These are phyloP conservation scores for Alternaria ethzedia DNA, from an alignment of 2,329 filamentous ascomycete species.

Conservation along the genomic window DNA sequence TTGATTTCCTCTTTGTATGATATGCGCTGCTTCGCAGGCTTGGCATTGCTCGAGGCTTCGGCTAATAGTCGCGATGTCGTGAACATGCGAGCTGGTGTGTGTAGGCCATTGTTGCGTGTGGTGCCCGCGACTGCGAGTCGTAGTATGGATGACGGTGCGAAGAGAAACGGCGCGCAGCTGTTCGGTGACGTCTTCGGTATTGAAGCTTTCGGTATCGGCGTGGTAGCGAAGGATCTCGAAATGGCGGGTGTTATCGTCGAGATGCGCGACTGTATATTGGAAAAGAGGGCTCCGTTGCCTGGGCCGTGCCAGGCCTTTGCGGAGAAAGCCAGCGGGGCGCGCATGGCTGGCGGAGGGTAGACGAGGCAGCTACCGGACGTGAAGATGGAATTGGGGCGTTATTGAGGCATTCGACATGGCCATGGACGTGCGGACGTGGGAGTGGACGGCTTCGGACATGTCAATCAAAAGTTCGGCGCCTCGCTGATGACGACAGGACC, in stretches of 20 bases:
- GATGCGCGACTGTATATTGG: slow-evolving; percentile 39
- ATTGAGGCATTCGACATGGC: slow-evolving; percentile 34
- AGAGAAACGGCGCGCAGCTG: slow-evolving; percentile 14
- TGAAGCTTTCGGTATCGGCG: slow-evolving; percentile 2
- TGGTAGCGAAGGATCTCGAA: slow-evolving; percentile 26
- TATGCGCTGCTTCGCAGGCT: slow-evolving; percentile 28
- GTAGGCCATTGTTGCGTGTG: slow-evolving; percentile 34
- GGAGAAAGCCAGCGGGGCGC: slow-evolving; percentile 38
- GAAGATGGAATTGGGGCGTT: slow-evolving; percentile 17
- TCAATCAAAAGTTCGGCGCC: slow-evolving; percentile 34
- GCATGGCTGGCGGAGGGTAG: slow-evolving; percentile 40
- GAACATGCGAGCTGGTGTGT: slow-evolving; percentile 37
- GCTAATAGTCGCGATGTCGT: slow-evolving; percentile 33
- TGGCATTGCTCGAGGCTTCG: slow-evolving; percentile 29
- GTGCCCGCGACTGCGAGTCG: slow-evolving; percentile 26
- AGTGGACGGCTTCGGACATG: slow-evolving; percentile 18
- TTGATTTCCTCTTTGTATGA: slow-evolving; percentile 51
- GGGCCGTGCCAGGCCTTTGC: slow-evolving; percentile 44
- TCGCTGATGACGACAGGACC: slow-evolving; percentile 39
- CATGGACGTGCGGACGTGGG: slow-evolving; percentile 13
- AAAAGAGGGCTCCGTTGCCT: slow-evolving; percentile 44
- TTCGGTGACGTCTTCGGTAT: slow-evolving; percentile 1
- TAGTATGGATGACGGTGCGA: slow-evolving; percentile 15
- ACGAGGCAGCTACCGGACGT: slow-evolving; percentile 31
- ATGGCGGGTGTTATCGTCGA: slow-evolving; percentile 19